These are phyloP conservation scores for Infundibulicybe gibba DNA, from an alignment of 768 basidiomycete species.

Conservation along the genomic window DNA sequence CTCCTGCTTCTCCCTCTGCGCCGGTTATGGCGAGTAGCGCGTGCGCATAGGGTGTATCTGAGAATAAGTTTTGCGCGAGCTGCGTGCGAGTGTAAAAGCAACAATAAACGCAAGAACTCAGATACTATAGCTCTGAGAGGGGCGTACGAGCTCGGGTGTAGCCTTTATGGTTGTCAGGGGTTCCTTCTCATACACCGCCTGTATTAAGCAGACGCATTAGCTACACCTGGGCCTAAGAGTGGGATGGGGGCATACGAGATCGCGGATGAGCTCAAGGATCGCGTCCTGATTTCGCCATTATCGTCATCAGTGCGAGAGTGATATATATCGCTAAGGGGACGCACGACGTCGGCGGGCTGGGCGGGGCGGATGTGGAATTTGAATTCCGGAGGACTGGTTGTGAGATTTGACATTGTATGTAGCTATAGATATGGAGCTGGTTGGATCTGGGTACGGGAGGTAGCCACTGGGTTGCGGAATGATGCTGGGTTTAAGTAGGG, in stretches of 20 bases:
- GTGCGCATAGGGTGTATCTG: conserved; percentile 64
- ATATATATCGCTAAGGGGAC: conserved; percentile 10
- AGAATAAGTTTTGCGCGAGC: conserved; percentile 72
- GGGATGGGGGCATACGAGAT: conserved; percentile 44
- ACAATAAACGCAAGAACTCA: background rate
- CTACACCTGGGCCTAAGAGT: background rate
- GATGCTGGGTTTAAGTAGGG: too few relatives aligned
- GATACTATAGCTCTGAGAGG: background rate
- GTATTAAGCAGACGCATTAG: conserved; percentile 1
- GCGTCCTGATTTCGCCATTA: conserved; percentile 37
- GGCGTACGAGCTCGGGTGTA: conserved; percentile 76
- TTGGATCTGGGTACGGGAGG: too few relatives aligned
- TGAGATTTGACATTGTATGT: too few relatives aligned
- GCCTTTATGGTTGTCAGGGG: conserved; percentile 73
- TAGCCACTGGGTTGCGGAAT: too few relatives aligned
- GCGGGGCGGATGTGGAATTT: conserved; percentile 63
- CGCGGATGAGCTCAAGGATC: conserved; percentile 68
- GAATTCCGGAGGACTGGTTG: conserved; percentile 1
- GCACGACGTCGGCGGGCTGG: conserved; percentile 60
- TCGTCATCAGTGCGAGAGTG: background rate
- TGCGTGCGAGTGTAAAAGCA: conserved; percentile 20
- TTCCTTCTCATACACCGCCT: conserved; percentile 91
- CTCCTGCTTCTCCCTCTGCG: conserved; percentile 28
- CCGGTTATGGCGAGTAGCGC: conserved; percentile 71
- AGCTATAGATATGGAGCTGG: too few relatives aligned